Conservation (phyloP, 2,329 filamentous ascomycete species). For the Septoria petroselini region DNA sequence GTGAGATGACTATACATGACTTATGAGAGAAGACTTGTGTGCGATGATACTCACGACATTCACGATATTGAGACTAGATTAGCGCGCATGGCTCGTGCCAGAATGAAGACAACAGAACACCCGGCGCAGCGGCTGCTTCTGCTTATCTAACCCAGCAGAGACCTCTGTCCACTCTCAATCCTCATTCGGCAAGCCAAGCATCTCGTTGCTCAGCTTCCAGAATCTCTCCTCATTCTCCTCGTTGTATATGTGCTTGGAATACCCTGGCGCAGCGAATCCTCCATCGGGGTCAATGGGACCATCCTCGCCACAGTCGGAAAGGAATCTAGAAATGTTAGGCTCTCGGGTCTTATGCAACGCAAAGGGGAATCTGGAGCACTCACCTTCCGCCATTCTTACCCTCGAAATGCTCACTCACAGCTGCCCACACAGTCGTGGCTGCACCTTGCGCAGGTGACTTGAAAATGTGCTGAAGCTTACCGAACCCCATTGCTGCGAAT, state of each 20-base stretch:
- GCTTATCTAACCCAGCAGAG: background rate
- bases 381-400: constrained; percentile 47
- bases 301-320: constrained; percentile 35
- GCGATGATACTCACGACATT: constrained; percentile 18
- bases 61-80: background rate
- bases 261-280: constrained; percentile 29
- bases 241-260: constrained; percentile 41
- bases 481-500: constrained; percentile 17
- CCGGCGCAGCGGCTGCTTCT: background rate
- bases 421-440: constrained; percentile 49
- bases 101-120: background rate
- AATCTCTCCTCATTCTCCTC: constrained; percentile 42
- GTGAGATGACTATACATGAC: constrained; percentile 6
- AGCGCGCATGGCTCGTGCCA: background rate
- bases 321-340: too few species aligned
- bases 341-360: too few species aligned
- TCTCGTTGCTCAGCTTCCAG: constrained; percentile 43
- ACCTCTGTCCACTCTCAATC: background rate
- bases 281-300: constrained; percentile 31
- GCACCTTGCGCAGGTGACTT: constrained; percentile 48
- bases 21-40: constrained; percentile 9
- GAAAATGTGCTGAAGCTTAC: constrained; percentile 22
- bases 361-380: too few species aligned
- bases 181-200: constrained; percentile 29
- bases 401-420: constrained; percentile 44